phyloP scores from a whole-genome alignment of 805 yeast species.

The Sugiyamaella boreocaroliniensis region DNA sequence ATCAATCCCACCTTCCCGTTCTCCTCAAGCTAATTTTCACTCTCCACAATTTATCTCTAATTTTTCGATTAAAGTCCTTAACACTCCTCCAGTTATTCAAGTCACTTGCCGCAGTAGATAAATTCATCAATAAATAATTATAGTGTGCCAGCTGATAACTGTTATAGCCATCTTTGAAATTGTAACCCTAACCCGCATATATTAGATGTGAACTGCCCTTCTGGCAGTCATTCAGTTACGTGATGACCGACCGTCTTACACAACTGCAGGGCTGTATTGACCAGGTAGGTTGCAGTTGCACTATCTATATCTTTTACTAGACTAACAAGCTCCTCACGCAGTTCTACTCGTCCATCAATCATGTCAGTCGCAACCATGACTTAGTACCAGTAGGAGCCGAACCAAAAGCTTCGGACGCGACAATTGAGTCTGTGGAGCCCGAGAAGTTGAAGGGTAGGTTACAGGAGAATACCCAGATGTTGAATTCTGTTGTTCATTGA shows the following conservation, averaged over 20 bases:
- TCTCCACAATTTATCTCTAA: too few species aligned
- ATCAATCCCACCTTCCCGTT: too few species aligned
- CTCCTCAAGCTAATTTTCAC: too few species aligned
- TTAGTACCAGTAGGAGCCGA: constrained; percentile 47
- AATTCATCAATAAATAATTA: too few species aligned
- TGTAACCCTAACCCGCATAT: too few species aligned
- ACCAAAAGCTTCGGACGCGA: constrained; percentile 56
- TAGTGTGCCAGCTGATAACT: too few species aligned
- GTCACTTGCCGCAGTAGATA: too few species aligned
- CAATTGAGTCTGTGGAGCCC: constrained; percentile 24
- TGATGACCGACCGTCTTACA: constrained; percentile 79
- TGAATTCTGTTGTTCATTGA: neutral
- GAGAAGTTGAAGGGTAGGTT: constrained; percentile 24
- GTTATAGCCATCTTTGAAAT: too few species aligned
- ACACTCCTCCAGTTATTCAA: too few species aligned
- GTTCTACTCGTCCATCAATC: constrained; percentile 31
- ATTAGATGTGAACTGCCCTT: too few species aligned
- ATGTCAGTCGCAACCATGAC: constrained; percentile 67
- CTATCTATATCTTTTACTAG: neutral
- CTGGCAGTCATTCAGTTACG: too few species aligned
- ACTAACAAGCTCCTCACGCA: constrained; percentile 28
- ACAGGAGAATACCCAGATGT: constrained; percentile 16
- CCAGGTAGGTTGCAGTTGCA: constrained; percentile 35
- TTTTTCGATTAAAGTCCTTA: too few species aligned
- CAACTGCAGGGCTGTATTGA: constrained; percentile 87